Evolutionary conservation across 148 eudicot species (phyloP), one percentile per base, ranked within the genome.

Genomic region (Silene uniflora): DNA sequence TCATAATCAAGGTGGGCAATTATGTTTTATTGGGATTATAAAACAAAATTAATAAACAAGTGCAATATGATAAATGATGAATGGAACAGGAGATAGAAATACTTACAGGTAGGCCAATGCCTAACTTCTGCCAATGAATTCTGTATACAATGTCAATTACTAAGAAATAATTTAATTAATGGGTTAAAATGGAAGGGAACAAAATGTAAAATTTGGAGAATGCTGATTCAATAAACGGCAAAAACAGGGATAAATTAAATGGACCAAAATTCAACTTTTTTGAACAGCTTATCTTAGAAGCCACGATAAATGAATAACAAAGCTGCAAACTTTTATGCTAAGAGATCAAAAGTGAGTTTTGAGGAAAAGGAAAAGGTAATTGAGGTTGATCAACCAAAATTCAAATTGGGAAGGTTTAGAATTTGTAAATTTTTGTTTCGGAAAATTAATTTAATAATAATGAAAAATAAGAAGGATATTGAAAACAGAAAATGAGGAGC

Each of bases 61-160:
- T 35, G 42, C 17, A 10, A 49, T 10, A 49, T 49, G 16, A 49
- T 49, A 52, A 75, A 23, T 17, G 59, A 71, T 49, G 42, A 75
- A 65, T 32, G 24, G 3, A 63, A 63, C 63, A 65, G 16, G 19
- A 64, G 11, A 60, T 29, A 9, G 61, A 47, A 17, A 23, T 3
- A 66, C 76, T 73, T 67, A 67, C 77, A 65, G 63, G 24, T 29
- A 80, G 74, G 78, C 59, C 47, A 69, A 75, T 56, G 77, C 76
- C 76, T 24, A 52, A 56, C 54, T 56, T 80, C 79, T 25, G 73
- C 62, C 70, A 77, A 77, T 70, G 80, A 71, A 72, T 23, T 44
- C 27, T 47, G 72, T 58, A 5, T 22, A 49, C 10, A 72, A 76
- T 49, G 24, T 12, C 62, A 76, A 44, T 19, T 60, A 62, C 69